A percentile compares a stretch with the other conserved stretches of the same genome.
Conservation (phyloP, 78 protist species). For the Dictyostelium discoideum region dicty_2.7 NC_007091.3:1994001-1994500, state of each 20-base stretch:
- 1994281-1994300: slow-evolving; percentile 56
- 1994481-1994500: neutral
- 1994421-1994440: neutral
- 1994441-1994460: neutral
- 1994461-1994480: slow-evolving; percentile 8
- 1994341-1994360: slow-evolving; percentile 16
- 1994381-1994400: slow-evolving; percentile 1
- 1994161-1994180: neutral
- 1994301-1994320: neutral
- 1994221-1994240: neutral
- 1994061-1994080: neutral
- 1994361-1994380: slow-evolving; percentile 6
- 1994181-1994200: neutral
- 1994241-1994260: neutral
- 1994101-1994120: slow-evolving; percentile 22
- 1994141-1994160: neutral
- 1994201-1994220: neutral
- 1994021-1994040: slow-evolving; percentile 15
- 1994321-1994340: neutral
- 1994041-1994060: slow-evolving; percentile 7
- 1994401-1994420: neutral
- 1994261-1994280: slow-evolving; percentile 12
- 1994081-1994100: neutral
- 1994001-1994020: slow-evolving; percentile 2
- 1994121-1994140: slow-evolving; percentile 9